Conservation (phyloP, 352 stramenopile species). For the Pythium folliculosum region DNA sequence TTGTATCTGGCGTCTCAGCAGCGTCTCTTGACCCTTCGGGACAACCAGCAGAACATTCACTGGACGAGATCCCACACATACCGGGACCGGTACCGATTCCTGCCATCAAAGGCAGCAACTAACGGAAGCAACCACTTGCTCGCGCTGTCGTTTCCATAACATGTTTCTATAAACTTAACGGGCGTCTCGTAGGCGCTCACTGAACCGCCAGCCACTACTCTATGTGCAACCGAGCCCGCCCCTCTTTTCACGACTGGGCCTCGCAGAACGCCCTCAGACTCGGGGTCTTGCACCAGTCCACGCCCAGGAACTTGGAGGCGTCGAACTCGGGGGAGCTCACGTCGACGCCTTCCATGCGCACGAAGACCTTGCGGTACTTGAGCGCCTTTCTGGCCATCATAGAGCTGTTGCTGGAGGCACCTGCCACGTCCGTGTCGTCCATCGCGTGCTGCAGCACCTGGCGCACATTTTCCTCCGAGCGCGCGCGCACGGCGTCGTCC, state of each 20-base stretch:
- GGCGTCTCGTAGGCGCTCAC: background rate
- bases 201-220: background rate
- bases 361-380: constrained; percentile 31
- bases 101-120: too few relatives aligned
- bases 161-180: too few relatives aligned
- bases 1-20: too few relatives aligned
- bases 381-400: constrained; percentile 25
- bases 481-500: constrained; percentile 16
- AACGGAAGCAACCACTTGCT: too few relatives aligned
- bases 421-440: background rate
- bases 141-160: too few relatives aligned
- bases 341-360: constrained; percentile 24
- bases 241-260: background rate
- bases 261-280: background rate
- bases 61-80: too few relatives aligned
- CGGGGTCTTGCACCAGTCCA: constrained; percentile 38
- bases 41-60: too few relatives aligned
- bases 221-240: too few relatives aligned
- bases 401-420: constrained; percentile 1
- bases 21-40: too few relatives aligned
- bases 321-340: constrained; percentile 48
- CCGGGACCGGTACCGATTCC: too few relatives aligned
- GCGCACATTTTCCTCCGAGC: background rate
- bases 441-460: constrained; percentile 1
- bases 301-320: constrained; percentile 52